phyloP scores from a whole-genome alignment of 768 basidiomycete species.

The Macrolepiota albuminosa region DNA sequence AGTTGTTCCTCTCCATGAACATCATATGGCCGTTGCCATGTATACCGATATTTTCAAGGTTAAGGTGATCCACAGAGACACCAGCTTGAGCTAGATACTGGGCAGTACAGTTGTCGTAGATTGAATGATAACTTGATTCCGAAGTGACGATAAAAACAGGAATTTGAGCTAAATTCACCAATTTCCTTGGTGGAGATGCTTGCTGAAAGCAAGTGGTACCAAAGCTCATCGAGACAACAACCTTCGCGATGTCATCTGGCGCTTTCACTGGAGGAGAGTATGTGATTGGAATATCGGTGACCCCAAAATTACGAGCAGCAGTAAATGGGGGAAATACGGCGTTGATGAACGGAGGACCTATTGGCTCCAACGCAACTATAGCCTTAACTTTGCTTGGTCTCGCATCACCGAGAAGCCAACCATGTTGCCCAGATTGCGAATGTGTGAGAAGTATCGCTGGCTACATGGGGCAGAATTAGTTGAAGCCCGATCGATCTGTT shows the following conservation, averaged over 20 bases:
- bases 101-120: slow-evolving; percentile 43
- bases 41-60: slow-evolving; percentile 38
- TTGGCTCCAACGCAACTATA: slow-evolving; percentile 46
- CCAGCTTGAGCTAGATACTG: slow-evolving; percentile 41
- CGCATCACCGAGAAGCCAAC: slow-evolving; percentile 45
- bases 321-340: slow-evolving; percentile 32
- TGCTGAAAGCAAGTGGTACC: slow-evolving; percentile 40
- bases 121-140: slow-evolving; percentile 44
- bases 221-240: slow-evolving; percentile 21
- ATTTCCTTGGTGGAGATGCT: slow-evolving; percentile 33
- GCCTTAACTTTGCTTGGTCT: slow-evolving; percentile 39
- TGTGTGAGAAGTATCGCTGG: slow-evolving; percentile 45
- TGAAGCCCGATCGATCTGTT: neutral
- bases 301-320: slow-evolving; percentile 38
- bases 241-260: slow-evolving; percentile 30
- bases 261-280: slow-evolving; percentile 38
- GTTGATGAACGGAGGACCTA: slow-evolving; percentile 43
- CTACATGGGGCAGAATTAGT: slow-evolving; percentile 24
- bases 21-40: slow-evolving; percentile 53
- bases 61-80: slow-evolving; percentile 36
- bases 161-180: slow-evolving; percentile 36
- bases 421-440: slow-evolving; percentile 44
- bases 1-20: slow-evolving; percentile 48
- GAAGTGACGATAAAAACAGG: slow-evolving; percentile 46
- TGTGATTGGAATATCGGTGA: slow-evolving; percentile 42